Percentiles rank a stretch among this genome's conserved stretches.
Evolutionary conservation across 352 stramenopile species (phyloP).

Genomic region (Globisporangium sylvaticum): DNA sequence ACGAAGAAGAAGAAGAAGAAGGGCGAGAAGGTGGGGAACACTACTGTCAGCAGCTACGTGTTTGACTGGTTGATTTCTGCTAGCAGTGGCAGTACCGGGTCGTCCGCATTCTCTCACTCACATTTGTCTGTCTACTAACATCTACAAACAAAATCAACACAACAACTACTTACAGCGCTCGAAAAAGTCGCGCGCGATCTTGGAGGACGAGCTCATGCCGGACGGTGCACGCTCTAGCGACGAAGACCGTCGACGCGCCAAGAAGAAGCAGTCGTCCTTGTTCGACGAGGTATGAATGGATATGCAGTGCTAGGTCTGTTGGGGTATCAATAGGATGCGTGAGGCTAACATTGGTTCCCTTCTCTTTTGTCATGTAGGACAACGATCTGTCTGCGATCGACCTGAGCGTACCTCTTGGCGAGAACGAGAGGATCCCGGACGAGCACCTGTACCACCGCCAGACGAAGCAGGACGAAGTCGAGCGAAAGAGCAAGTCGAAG

Average conservation of each 20-base stretch:
- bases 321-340: not conserved
- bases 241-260: slow-evolving; percentile 47
- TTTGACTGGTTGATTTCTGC: not conserved
- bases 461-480: slow-evolving; percentile 26
- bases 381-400: slow-evolving; percentile 72
- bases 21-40: slow-evolving; percentile 38
- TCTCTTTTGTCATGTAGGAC: slow-evolving; percentile 29
- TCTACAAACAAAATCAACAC: not conserved
- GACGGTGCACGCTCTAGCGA: slow-evolving; percentile 69
- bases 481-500: slow-evolving; percentile 65
- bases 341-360: not conserved
- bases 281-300: slow-evolving; percentile 32
- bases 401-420: slow-evolving; percentile 66
- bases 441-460: slow-evolving; percentile 78
- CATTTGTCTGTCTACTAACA: not conserved
- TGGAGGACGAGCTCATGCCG: slow-evolving; percentile 79
- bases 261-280: slow-evolving; percentile 41
- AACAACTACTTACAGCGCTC: no score
- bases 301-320: not conserved
- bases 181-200: slow-evolving; percentile 46
- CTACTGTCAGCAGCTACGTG: not conserved
- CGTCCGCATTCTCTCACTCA: not conserved
- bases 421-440: slow-evolving; percentile 77
- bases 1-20: slow-evolving; percentile 69
- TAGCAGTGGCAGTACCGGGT: not conserved